Percentiles rank a stretch among this genome's conserved stretches.
Evolutionary conservation across 2,329 filamentous ascomycete genomes (phyloP).

Genomic region (Phoma sp.): DNA sequence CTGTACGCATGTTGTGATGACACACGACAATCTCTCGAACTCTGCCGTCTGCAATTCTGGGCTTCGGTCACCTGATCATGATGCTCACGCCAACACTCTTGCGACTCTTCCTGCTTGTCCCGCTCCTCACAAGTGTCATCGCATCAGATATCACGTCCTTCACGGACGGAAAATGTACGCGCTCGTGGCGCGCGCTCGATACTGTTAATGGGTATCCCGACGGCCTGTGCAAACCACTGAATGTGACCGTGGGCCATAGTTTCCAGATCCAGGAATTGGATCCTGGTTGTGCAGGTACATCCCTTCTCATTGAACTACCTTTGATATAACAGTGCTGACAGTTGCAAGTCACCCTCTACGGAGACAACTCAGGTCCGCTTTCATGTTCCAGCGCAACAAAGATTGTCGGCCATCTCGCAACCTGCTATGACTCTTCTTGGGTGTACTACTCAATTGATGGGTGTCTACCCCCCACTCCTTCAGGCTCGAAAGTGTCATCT

Average conservation of each 20-base stretch:
- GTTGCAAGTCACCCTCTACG: conserved; percentile 35
- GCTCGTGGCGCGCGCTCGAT: conserved; percentile 21
- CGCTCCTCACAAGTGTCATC: not conserved
- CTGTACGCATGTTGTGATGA: not conserved
- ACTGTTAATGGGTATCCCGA: conserved; percentile 28
- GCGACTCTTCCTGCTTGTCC: not conserved
- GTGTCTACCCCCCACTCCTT: conserved; percentile 22
- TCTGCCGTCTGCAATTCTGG: not conserved
- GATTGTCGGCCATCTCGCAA: conserved; percentile 28
- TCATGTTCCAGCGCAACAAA: conserved; percentile 28
- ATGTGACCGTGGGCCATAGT: conserved; percentile 21
- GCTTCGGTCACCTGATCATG: too few species aligned
- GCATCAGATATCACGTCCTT: conserved; percentile 24
- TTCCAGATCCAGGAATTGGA: conserved; percentile 38
- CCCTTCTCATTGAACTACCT: not conserved
- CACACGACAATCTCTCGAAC: not conserved
- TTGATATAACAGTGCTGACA: conserved; percentile 9
- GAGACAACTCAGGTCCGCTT: conserved; percentile 18
- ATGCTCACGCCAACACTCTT: not conserved
- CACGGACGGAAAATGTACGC: conserved; percentile 20
- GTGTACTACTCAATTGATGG: conserved; percentile 39
- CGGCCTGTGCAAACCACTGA: conserved; percentile 23
- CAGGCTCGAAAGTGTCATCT: not conserved
- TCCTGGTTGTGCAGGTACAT: conserved; percentile 32
- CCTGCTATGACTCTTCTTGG: conserved; percentile 40